These are phyloP conservation scores for Obelidium mucronatum DNA, from an alignment of 192 early-diverging fungal species.

Conservation along the genomic window DNA sequence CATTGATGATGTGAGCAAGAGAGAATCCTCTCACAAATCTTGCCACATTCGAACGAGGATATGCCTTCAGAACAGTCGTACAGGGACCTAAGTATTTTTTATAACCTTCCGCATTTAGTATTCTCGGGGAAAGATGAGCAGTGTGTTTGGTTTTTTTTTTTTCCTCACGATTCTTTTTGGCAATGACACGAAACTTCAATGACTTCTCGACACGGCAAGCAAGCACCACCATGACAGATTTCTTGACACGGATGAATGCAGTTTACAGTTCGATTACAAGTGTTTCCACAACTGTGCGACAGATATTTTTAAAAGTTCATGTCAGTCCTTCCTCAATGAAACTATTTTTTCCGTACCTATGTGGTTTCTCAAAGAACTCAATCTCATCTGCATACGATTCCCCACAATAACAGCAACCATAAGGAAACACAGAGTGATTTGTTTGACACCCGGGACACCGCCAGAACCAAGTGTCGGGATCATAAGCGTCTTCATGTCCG, in stretches of 20 bases:
- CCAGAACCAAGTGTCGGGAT: slow-evolving; percentile 6
- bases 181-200: slow-evolving; percentile 7
- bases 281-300: not conserved
- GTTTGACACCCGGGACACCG: slow-evolving; percentile 21
- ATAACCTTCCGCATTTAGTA: no score
- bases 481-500: not conserved
- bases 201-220: not conserved
- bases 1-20: slow-evolving; percentile 1
- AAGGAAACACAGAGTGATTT: not conserved
- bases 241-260: slow-evolving; percentile 1
- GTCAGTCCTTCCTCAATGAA: not conserved
- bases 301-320: not conserved
- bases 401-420: slow-evolving; percentile 20
- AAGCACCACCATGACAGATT: slow-evolving; percentile 21
- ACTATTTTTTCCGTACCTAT: not conserved
- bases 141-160: no score
- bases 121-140: not conserved
- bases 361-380: slow-evolving; percentile 10
- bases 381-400: not conserved
- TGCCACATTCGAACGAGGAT: not conserved
- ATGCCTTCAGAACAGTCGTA: not conserved
- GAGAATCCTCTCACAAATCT: not conserved
- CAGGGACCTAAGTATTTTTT: no score
- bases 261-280: not conserved
- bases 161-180: not conserved